These are phyloP conservation scores for Bruguiera gymnorhiza DNA, from an alignment of 345 rosid genomes.

Conservation along the genomic window DNA sequence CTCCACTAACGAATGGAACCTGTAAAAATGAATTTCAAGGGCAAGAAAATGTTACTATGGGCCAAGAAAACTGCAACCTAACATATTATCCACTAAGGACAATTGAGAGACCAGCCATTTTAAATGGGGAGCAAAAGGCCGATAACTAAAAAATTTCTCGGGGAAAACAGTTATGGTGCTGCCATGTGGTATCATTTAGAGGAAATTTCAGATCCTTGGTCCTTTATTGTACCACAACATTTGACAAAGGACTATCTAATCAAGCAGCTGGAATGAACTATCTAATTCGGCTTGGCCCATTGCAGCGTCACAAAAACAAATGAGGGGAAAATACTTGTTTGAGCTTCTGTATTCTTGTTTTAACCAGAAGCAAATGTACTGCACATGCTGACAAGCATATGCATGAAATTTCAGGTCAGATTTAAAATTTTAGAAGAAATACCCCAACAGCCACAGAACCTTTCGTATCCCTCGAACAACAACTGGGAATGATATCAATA, in stretches of 20 bases:
- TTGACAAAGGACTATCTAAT: neutral
- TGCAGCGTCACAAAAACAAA: too few relatives aligned
- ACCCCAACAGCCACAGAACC: neutral
- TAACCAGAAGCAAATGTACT: neutral
- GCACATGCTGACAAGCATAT: neutral
- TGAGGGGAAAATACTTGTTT: neutral
- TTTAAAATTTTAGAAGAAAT: neutral
- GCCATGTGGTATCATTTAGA: neutral
- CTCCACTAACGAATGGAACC: constrained; percentile 75
- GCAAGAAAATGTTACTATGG: neutral
- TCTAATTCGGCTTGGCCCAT: too few relatives aligned
- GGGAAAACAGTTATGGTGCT: neutral
- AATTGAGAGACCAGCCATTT: too few relatives aligned
- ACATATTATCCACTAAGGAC: neutral
- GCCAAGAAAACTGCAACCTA: neutral
- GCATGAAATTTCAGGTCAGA: neutral
- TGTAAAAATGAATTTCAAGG: constrained; percentile 13
- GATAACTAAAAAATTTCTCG: neutral
- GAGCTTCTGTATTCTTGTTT: neutral
- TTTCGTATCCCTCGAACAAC: neutral
- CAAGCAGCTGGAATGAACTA: neutral
- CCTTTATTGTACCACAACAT: too few relatives aligned
- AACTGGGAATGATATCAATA: neutral
- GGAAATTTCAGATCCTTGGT: constrained; percentile 4
- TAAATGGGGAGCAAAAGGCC: neutral